Evolutionary conservation across 1,284 basidiomycete genomes (phyloP), one percentile per base, ranked within the genome.

Genomic region (Vanrija humicola): DNA sequence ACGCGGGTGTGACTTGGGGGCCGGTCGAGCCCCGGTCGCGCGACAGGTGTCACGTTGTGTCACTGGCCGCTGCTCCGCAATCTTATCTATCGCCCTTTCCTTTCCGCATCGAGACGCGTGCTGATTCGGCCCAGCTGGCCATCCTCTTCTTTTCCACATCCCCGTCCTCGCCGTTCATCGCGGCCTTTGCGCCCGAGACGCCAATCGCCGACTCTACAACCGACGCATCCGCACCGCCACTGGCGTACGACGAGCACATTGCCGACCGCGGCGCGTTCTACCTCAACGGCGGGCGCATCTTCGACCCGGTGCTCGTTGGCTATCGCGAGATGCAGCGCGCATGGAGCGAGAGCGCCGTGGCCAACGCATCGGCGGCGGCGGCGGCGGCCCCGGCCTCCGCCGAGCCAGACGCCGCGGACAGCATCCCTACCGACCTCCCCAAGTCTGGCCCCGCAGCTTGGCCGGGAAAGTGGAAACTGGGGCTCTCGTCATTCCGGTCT

Each of bases 141-240:
- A 64, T 72, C 34, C 61, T 72, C 28, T 72, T 67, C 61, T 61
- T 72, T 39, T 65, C 70, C 14, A 67, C 64, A 0, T 70, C 70
- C 15, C 67, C 69, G 4, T 66, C 68, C 3, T 74, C 72, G 1
- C 72, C 72, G 6, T 72, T 73, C 63, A 51, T 68, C 39, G 38
- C 58, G n/a, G 52, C 56, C 5, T 52, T 58, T 2, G 46, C 52
- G 25, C 53, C 53, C 21, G 49, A 53, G 14, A 38, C 12, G 3
- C 16, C 54, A 10, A 39, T 43, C 39, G 38, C 43, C 8, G 34
- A 43, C 5, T 19, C 25, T 42, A 14, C 34, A 15, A 1, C 5
- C 9, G 8, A 47, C 38, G 25, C 53, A 43, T 10, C 29, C 10
- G 34, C 12, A 12, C 47, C 45, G 50, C 45, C 45, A 19, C 52